Conservation (phyloP, 306 rosid species). For the Sphenostylis stenocarpa region DNA sequence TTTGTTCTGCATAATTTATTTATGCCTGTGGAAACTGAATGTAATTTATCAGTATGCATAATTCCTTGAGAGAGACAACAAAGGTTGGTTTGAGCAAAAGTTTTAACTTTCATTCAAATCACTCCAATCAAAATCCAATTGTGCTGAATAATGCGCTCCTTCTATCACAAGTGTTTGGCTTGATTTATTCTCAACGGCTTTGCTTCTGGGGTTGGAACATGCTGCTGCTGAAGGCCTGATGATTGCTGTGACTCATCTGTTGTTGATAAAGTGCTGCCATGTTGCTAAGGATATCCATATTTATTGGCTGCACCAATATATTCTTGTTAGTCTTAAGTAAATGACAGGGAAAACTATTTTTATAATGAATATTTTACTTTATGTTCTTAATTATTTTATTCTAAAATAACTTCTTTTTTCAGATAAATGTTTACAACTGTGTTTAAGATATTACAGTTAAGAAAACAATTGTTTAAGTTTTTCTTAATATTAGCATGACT, state of each 20-base stretch:
- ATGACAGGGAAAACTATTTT: background rate
- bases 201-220: constrained; percentile 32
- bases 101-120: background rate
- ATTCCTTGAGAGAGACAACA: too few species aligned
- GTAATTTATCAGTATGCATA: too few species aligned
- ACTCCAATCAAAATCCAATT: background rate
- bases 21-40: background rate
- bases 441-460: too few species aligned
- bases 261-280: constrained; percentile 52
- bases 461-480: too few species aligned
- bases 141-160: background rate
- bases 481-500: too few species aligned
- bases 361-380: too few species aligned
- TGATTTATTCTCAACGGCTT: constrained; percentile 13
- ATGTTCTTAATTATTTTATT: too few species aligned
- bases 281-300: constrained; percentile 54
- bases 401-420: too few species aligned
- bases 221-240: constrained; percentile 10
- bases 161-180: too few species aligned
- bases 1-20: background rate
- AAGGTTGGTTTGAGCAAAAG: background rate
- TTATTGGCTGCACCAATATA: constrained; percentile 45
- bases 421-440: too few species aligned
- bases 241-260: constrained; percentile 39
- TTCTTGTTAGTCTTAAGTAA: background rate